phyloP scores from a whole-genome alignment of 1,284 basidiomycete species.

The Leccinum proliferum region DNA sequence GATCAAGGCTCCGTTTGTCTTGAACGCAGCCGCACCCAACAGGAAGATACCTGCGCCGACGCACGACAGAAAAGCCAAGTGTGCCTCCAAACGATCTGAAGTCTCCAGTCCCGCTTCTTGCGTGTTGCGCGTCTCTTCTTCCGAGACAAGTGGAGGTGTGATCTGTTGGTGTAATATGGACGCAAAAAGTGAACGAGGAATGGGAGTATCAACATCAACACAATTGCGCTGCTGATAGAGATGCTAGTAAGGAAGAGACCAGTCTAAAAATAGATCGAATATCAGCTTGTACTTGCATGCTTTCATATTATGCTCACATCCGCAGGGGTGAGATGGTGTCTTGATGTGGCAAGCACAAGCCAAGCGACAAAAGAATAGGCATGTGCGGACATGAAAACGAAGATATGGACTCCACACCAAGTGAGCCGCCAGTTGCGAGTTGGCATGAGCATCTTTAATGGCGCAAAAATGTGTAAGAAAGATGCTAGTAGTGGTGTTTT shows the following conservation, averaged over 20 bases:
- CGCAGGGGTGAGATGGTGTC: slow-evolving; percentile 19
- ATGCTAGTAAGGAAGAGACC: slow-evolving; percentile 20
- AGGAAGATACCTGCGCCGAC: slow-evolving; percentile 12
- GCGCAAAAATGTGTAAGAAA: slow-evolving; percentile 17
- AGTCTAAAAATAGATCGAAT: slow-evolving; percentile 11
- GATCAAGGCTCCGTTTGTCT: slow-evolving; percentile 8
- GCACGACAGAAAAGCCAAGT: slow-evolving; percentile 23
- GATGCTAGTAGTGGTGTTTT: neutral
- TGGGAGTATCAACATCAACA: slow-evolving; percentile 15
- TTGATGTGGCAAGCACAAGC: slow-evolving; percentile 25
- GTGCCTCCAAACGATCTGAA: slow-evolving; percentile 29
- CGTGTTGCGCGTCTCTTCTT: neutral
- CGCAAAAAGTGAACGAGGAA: slow-evolving; percentile 15
- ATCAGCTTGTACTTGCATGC: neutral
- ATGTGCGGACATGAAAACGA: slow-evolving; percentile 19
- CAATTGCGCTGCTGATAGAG: slow-evolving; percentile 12
- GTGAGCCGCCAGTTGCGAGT: slow-evolving; percentile 27
- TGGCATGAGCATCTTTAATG: slow-evolving; percentile 25
- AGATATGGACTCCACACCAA: slow-evolving; percentile 22
- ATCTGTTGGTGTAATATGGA: slow-evolving; percentile 15
- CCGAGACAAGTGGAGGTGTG: neutral
- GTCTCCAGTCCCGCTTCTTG: slow-evolving; percentile 11
- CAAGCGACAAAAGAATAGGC: slow-evolving; percentile 17
- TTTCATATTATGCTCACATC: slow-evolving; percentile 13
- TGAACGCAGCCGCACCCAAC: slow-evolving; percentile 16